Percentiles rank a stretch among this genome's conserved stretches.
These are phyloP conservation scores for Hemisphaericaspora xylofermentans DNA, from an alignment of 1,139 yeast genomes.

Conservation along the genomic window DNA sequence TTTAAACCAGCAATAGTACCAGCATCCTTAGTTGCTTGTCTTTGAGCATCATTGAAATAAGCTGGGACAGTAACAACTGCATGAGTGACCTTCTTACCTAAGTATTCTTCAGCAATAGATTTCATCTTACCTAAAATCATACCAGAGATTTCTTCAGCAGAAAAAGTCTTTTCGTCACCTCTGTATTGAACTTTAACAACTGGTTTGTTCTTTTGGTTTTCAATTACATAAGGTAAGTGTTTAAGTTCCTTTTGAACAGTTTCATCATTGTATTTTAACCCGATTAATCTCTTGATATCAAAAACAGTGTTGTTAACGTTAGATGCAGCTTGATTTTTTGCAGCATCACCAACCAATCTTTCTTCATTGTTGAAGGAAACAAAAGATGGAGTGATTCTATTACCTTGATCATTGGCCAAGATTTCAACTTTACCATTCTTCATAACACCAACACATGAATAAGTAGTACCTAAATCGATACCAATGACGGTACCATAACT, in stretches of 20 bases:
- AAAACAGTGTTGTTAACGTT: constrained; percentile 79
- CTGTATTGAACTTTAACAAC: constrained; percentile 69
- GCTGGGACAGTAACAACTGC: constrained; percentile 98
- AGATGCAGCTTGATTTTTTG: constrained; percentile 87
- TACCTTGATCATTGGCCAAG: constrained; percentile 93
- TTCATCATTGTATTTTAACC: constrained; percentile 72
- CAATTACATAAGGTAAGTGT: constrained; percentile 73
- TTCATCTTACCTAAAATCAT: constrained; percentile 93
- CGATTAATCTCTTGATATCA: constrained; percentile 85
- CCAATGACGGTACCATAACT: constrained; percentile 81
- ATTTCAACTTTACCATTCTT: constrained; percentile 89
- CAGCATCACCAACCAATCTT: constrained; percentile 92
- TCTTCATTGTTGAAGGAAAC: constrained; percentile 85
- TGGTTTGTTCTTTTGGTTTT: constrained; percentile 75
- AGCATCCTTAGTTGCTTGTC: constrained; percentile 98
- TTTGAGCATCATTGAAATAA: constrained; percentile 96
- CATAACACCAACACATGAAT: constrained; percentile 95
- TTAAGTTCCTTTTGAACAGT: constrained; percentile 80
- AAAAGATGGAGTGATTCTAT: constrained; percentile 89
- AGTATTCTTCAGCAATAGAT: constrained; percentile 87
- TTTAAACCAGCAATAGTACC: constrained; percentile 96
- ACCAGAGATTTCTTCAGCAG: constrained; percentile 90
- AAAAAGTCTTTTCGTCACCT: constrained; percentile 68
- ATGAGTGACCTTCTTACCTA: constrained; percentile 85
- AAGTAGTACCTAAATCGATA: constrained; percentile 83